Conservation (phyloP, 306 rosid genomes). For the Sophora flavescens region DNA sequence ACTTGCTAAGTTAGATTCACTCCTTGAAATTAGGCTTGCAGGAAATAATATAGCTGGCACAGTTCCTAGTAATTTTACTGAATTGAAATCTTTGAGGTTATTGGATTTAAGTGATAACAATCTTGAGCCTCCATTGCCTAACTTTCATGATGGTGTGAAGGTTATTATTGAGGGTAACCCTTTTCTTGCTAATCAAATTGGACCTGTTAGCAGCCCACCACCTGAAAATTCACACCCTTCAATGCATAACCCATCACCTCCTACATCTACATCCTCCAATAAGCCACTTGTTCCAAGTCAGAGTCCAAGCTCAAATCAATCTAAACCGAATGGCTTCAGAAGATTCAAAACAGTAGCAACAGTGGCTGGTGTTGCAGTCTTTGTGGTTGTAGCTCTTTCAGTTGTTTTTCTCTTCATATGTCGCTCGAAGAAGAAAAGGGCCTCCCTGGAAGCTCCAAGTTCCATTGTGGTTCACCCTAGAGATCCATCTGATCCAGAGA, state of each 20-base stretch:
- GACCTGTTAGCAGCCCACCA: slow-evolving; percentile 47
- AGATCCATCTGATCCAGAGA: slow-evolving; percentile 64
- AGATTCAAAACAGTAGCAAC: slow-evolving; percentile 45
- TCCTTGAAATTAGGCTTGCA: slow-evolving; percentile 62
- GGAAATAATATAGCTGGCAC: slow-evolving; percentile 65
- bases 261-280: slow-evolving; percentile 45
- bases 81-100: slow-evolving; percentile 61
- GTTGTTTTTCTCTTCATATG: slow-evolving; percentile 50
- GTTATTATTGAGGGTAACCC: slow-evolving; percentile 64
- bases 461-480: slow-evolving; percentile 75
- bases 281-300: slow-evolving; percentile 35
- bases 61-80: slow-evolving; percentile 61
- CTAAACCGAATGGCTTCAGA: slow-evolving; percentile 43
- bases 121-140: slow-evolving; percentile 72
- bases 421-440: slow-evolving; percentile 58
- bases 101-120: slow-evolving; percentile 75
- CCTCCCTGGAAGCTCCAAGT: slow-evolving; percentile 51
- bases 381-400: slow-evolving; percentile 44
- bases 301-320: slow-evolving; percentile 44
- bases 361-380: slow-evolving; percentile 45
- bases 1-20: slow-evolving; percentile 69
- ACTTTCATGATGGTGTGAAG: slow-evolving; percentile 57
- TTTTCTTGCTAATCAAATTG: slow-evolving; percentile 50
- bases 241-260: slow-evolving; percentile 35
- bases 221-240: slow-evolving; percentile 43